A percentile compares a stretch with the other conserved stretches of the same genome.
These are phyloP conservation scores for Hevea brasiliensis DNA, from an alignment of 345 rosid genomes.

Conservation along the genomic window DNA sequence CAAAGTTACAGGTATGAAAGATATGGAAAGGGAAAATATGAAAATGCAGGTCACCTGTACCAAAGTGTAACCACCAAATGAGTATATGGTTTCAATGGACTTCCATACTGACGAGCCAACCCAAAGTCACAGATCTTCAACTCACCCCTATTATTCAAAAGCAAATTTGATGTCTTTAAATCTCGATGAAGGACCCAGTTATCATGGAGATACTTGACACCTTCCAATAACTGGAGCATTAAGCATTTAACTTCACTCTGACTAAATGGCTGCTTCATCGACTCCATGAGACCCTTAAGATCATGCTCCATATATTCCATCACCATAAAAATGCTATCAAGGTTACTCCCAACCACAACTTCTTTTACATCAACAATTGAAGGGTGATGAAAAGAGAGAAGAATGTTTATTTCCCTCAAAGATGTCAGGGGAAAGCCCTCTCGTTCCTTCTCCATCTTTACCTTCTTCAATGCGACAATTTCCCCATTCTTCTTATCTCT, in stretches of 20 bases:
- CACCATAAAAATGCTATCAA: constrained; percentile 97
- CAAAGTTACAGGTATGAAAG: not conserved
- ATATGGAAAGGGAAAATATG: not conserved
- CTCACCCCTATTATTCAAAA: constrained; percentile 93
- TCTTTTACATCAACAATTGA: constrained; percentile 97
- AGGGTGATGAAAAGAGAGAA: constrained; percentile 94
- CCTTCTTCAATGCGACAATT: constrained; percentile 97
- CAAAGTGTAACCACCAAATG: constrained; percentile 98
- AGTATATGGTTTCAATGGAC: constrained; percentile 94
- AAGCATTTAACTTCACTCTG: constrained; percentile 99
- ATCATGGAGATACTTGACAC: constrained; percentile 94
- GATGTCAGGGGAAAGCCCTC: constrained; percentile 98
- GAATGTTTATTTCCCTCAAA: constrained; percentile 91
- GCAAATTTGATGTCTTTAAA: constrained; percentile 95
- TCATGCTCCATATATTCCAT: constrained; percentile 99
- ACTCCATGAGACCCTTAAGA: constrained; percentile 91
- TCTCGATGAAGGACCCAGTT: constrained; percentile 99
- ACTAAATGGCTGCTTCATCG: constrained; percentile 97
- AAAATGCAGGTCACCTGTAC: constrained; percentile 76
- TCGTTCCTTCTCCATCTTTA: constrained; percentile 99
- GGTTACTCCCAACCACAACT: constrained; percentile 93
- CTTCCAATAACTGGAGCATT: constrained; percentile 94
- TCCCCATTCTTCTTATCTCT: constrained; percentile 89
- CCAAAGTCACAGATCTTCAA: constrained; percentile 98
- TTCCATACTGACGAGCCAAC: constrained; percentile 98